These are phyloP conservation scores for Piedraia hortae DNA, from an alignment of 2,329 filamentous ascomycete species.

Conservation along the genomic window DNA sequence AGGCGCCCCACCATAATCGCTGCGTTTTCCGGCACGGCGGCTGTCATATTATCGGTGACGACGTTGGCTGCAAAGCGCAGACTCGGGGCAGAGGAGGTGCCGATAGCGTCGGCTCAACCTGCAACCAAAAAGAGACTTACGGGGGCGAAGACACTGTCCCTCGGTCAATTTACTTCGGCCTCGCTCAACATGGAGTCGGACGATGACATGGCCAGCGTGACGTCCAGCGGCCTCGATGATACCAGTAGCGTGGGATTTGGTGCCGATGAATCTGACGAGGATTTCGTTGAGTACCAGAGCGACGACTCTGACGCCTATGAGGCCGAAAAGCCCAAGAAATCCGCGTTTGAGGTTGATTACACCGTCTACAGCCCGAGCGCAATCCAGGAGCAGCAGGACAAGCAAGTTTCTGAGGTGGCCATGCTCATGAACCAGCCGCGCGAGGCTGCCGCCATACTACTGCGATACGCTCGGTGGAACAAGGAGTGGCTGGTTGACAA, in stretches of 20 bases:
- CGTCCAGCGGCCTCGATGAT: conserved; percentile 48
- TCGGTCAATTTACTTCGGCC: no score
- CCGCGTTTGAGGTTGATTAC: conserved; percentile 61
- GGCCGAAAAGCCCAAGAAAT: conserved; percentile 44
- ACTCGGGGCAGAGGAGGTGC: no score
- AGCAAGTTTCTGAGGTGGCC: conserved; percentile 69
- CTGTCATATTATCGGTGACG: no score
- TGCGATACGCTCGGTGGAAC: conserved; percentile 83
- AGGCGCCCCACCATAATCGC: no score
- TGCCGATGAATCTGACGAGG: conserved; percentile 21
- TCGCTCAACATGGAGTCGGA: conserved; percentile 98
- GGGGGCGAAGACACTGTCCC: no score
- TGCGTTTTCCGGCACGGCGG: no score
- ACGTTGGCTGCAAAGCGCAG: no score
- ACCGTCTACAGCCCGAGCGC: conserved; percentile 55
- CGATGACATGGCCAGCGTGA: conserved; percentile 69
- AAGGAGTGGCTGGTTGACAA: conserved; percentile 83
- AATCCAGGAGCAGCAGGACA: conserved; percentile 62
- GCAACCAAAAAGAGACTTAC: no score
- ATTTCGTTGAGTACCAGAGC: conserved; percentile 27
- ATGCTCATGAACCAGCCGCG: conserved; percentile 70
- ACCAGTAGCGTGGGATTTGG: conserved; percentile 37
- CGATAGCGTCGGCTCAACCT: no score
- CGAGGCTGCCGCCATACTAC: conserved; percentile 69
- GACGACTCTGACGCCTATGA: conserved; percentile 32